A percentile compares a stretch with the other conserved stretches of the same genome.
Evolutionary conservation across 108 stramenopile species (phyloP).

Genomic region (Stephanodiscus minutulus): DNA sequence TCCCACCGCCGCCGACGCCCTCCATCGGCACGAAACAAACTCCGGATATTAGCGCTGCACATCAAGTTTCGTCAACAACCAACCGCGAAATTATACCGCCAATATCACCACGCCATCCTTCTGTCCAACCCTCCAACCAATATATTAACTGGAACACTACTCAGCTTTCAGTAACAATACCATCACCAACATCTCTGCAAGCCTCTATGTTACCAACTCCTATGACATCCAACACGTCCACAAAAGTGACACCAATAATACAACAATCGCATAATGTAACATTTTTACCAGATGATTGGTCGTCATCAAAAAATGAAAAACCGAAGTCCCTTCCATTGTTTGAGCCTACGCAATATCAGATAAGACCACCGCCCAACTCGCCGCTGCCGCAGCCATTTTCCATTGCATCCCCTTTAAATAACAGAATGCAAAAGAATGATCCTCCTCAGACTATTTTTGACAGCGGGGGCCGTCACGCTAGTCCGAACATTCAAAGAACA

Average conservation of each 20-base stretch:
- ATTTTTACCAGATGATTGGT: neutral
- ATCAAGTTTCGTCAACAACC: neutral
- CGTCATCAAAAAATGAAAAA: constrained; percentile 1
- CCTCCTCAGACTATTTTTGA: neutral
- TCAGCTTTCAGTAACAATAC: neutral
- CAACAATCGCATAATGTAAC: neutral
- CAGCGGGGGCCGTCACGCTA: neutral
- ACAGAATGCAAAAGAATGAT: neutral
- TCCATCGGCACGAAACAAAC: neutral
- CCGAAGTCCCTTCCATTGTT: neutral
- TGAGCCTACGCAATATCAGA: neutral
- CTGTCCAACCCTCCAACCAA: neutral
- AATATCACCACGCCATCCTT: constrained; percentile 1
- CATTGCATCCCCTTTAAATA: constrained; percentile 4
- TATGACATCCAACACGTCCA: neutral
- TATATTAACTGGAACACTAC: neutral
- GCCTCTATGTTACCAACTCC: constrained; percentile 3
- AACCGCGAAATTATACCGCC: neutral
- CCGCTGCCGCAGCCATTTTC: constrained; percentile 24
- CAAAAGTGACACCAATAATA: neutral
- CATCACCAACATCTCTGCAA: constrained; percentile 1
- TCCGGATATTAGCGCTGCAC: neutral
- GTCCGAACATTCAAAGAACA: neutral
- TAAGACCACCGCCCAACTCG: neutral
- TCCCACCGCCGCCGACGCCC: constrained; percentile 7